Base-by-base conservation (phyloP, 2,329 filamentous ascomycete genomes). In the Colletotrichum lentis region DNA sequence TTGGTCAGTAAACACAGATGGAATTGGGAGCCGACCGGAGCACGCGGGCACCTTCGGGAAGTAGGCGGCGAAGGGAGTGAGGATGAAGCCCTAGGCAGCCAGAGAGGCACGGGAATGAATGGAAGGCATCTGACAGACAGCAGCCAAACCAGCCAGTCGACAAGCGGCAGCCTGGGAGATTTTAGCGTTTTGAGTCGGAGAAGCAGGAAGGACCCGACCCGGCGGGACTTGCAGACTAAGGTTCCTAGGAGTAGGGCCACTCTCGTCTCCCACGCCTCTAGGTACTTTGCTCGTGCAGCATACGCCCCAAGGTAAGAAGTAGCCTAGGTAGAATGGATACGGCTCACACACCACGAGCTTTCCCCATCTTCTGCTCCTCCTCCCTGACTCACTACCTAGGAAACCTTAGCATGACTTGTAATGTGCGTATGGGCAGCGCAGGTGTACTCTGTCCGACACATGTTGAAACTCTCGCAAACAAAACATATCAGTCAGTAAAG, bases 211-310 rank as follows among this genome's bases (percentile, higher is more conserved):
- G 41, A n/a, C 31, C 56, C 56, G 44, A 59, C 35, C 43, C 46
- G 18, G 57, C 27, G 57, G 46, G n/a, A 41, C 20, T 20, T 10
- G 16, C 54, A 64, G 31, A 35, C 31, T 35, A 35, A 35, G 31
- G 8, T 10, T 35, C 31, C 31, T 7, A 35, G 31, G 31, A 35
- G 31, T n/a, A n/a, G n/a, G n/a, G n/a, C n/a, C 31, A 35, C 31
- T 10, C 31, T 69, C 64, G 43, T 20, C 62, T 66, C 55, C 50
- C 66, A 69, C 66, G 62, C 66, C 66, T 69, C 66, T 52, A 69
- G 62, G 66, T 67, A 44, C 58, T 18, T 49, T 41, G 64, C 60
- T 63, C 16, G 27, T 18, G 59, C 59, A 35, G 37, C 46, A 46
- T 56, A 68, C 61, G 35, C 65, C 65, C 65, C 65, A 46, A 65